Percentiles rank a stretch among this genome's conserved stretches.
These are phyloP conservation scores for Neurospora sp. DNA, from an alignment of 495 filamentous ascomycete genomes.

Conservation along the genomic window DNA sequence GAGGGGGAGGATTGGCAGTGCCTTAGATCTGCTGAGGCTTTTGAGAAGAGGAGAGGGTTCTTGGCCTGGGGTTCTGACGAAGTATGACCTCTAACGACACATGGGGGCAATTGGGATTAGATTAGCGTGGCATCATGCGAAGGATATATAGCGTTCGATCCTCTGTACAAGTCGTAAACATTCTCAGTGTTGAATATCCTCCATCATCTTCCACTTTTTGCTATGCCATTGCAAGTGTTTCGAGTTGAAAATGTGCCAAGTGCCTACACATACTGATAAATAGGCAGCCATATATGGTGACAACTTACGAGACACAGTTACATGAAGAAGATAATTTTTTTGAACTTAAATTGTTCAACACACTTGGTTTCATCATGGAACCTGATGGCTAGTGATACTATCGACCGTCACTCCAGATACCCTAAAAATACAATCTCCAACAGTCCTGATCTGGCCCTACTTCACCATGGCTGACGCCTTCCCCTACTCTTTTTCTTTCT, in stretches of 20 bases:
- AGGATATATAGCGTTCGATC: background rate
- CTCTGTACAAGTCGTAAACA: background rate
- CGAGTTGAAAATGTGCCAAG: background rate
- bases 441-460: background rate
- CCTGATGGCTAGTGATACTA: background rate
- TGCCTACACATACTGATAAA: background rate
- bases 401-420: background rate
- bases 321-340: background rate
- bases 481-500: background rate
- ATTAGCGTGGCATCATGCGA: background rate
- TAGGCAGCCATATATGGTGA: background rate
- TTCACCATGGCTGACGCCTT: background rate
- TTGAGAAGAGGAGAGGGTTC: background rate
- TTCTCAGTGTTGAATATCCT: background rate
- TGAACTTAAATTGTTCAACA: background rate
- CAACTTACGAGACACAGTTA: background rate
- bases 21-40: background rate
- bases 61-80: background rate
- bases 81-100: background rate
- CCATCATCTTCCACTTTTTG: background rate
- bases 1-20: background rate
- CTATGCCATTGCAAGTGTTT: background rate
- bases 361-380: background rate
- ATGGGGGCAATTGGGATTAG: background rate
- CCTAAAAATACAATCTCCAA: background rate